Evolutionary conservation across 2,329 filamentous ascomycete genomes (phyloP), one percentile per base, ranked within the genome.

Genomic region (Aureobasidium mangrovei): DNA sequence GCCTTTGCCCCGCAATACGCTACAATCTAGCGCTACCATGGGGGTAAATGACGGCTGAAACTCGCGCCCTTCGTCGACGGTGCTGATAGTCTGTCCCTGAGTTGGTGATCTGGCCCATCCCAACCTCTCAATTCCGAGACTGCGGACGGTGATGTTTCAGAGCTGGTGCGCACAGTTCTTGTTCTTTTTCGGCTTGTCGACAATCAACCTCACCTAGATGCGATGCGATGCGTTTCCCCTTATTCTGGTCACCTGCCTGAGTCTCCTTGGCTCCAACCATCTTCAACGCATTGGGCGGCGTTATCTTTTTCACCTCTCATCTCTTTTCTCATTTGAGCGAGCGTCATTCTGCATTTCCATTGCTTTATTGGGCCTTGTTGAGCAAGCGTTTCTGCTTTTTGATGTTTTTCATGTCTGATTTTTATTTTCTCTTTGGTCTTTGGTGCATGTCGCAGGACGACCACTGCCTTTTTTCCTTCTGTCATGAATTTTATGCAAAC

Each of bases 11-110:
- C 80, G 64, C 77, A 79, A 61, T 84, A 82, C 67, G 80, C 80
- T 59, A 90, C 85, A 61, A 95, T 95, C 77, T 96, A 86, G 87
- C 77, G 80, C 81, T 72, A 77, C 81, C 65, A 72, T 26, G 31
- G 8, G 28, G 28, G 4, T 68, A 4, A 42, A 3, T 26, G 4
- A 39, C 26, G 3, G 8, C n/a, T 7, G 18, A 40, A 28, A 24
- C 48, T 41, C 10, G 8, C n/a, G 26, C 5, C 9, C 12, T 18
- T 32, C 9, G 26, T 32, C 10, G 47, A 26, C 53, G 35, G 41
- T 49, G 29, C 39, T 36, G 46, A 36, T 47, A 39, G 43, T 40
- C 18, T 49, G 45, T 51, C 39, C 56, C 18, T 33, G 35, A 58
- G 60, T 64, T 62, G 68, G 64, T 67, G 71, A 73, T 67, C 65